Base-by-base conservation (phyloP, 805 yeast genomes). In the Saccharomycopsis guyanensis region DNA sequence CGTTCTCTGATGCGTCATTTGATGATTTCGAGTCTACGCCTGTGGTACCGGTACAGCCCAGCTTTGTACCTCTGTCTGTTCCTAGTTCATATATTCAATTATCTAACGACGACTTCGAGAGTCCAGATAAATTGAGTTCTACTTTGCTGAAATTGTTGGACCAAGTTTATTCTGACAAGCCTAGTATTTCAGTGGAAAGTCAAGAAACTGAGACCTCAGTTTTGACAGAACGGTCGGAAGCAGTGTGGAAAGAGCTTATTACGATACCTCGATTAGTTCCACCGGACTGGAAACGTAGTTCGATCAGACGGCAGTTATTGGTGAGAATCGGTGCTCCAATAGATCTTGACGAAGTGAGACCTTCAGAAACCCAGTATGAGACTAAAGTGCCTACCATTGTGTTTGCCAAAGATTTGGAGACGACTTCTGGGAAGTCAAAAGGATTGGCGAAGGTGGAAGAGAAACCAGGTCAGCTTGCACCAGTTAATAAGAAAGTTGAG, bases 291-390 rank as follows among this genome's bases (percentile, higher is more conserved):
- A 73, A 72, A 37, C 71, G 71, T 45, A 80, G 85, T 57, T 68
- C 78, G 16, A 71, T 83, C 20, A 73, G 88, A 42, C 74, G 82
- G 54, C 77, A 75, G 53, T 61, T 86, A 27, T 66, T 83, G 27
- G 66, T 80, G 16, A 73, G 78, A 24, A 64, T 86, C 38, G 88
- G 89, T 1, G 72, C 86, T 2, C 94, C 94, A 0, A 73, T 84
- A 35, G 81, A 82, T 55, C 64, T 81, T 13, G 87, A 81, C 59
- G 84, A 80, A 56, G 50, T 73, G 50, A 52, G 62, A 48, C 70
- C 70, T 38, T 2, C 34, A 5, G 15, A 38, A 10, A 25, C 10
- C 29, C 6, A 10, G 13, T 22, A 44, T 13, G 32, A 41, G 16
- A 8, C 37, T 10, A n/a, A 18, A 10, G 10, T 10, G 29, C 10